These are phyloP conservation scores for Tothia fuscella DNA, from an alignment of 2,329 filamentous ascomycete species.

Conservation along the genomic window DNA sequence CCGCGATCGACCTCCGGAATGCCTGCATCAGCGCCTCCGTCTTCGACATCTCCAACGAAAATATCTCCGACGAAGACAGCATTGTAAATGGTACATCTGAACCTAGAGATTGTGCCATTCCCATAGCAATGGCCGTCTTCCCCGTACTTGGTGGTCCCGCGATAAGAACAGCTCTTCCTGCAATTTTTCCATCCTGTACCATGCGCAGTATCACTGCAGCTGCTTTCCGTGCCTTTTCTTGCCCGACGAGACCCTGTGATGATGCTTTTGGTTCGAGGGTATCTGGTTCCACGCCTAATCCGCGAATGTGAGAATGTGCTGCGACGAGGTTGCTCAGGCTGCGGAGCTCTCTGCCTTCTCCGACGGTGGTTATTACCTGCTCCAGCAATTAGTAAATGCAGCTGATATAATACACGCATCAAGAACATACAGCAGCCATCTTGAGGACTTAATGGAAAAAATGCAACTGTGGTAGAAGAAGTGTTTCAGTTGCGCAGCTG, in stretches of 20 bases:
- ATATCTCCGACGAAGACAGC: constrained; percentile 92
- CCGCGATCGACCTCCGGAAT: constrained; percentile 97
- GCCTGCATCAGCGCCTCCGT: constrained; percentile 96
- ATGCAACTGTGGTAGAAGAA: no score
- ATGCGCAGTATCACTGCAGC: constrained; percentile 95
- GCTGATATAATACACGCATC: no score
- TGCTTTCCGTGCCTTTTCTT: constrained; percentile 92
- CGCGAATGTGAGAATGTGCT: constrained; percentile 94
- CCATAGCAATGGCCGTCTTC: constrained; percentile 97
- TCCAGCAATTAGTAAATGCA: no score
- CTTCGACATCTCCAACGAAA: constrained; percentile 98
- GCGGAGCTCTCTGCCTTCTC: constrained; percentile 90
- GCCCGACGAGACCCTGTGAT: constrained; percentile 89
- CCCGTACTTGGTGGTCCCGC: constrained; percentile 93
- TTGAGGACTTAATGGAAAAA: no score
- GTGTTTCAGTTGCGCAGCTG: no score
- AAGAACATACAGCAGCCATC: no score
- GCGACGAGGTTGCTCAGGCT: constrained; percentile 97
- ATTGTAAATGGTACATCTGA: constrained; percentile 93
- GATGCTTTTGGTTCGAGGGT: constrained; percentile 74
- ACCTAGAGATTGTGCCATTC: constrained; percentile 92
- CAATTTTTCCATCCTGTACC: constrained; percentile 98
- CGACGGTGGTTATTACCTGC: constrained; percentile 59
- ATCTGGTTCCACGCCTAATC: constrained; percentile 83
- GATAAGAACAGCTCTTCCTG: constrained; percentile 85